Percentiles rank a stretch among this genome's conserved stretches.
Conservation (phyloP, 345 rosid genomes). For the Ceriops decandra region DNA sequence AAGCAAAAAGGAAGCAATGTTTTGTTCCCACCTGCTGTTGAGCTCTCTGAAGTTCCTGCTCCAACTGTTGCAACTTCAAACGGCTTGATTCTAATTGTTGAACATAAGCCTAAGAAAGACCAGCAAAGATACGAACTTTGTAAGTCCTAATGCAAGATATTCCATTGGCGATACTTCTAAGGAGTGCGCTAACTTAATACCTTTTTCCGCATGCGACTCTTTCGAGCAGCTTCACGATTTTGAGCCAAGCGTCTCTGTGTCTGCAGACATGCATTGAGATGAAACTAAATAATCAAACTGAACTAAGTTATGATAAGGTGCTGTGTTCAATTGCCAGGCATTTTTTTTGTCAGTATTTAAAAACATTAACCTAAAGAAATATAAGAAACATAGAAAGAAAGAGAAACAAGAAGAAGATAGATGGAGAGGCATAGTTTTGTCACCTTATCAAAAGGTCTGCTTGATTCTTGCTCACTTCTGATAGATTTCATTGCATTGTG, state of each 20-base stretch:
- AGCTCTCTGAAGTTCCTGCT: conserved; percentile 32
- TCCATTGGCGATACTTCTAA: not conserved
- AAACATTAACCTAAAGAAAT: not conserved
- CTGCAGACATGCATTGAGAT: conserved; percentile 17
- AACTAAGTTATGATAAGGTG: not conserved
- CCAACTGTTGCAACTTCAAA: conserved; percentile 30
- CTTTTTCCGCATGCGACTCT: conserved; percentile 34
- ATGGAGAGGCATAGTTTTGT: conserved; percentile 11
- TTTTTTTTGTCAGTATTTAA: too few species aligned
- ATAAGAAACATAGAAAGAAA: not conserved
- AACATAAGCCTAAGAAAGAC: conserved; percentile 28
- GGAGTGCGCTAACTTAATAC: conserved; percentile 7
- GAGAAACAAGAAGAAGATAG: not conserved
- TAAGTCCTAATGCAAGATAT: not conserved
- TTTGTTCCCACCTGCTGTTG: conserved; percentile 24
- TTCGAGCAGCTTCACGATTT: conserved; percentile 36
- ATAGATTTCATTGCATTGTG: conserved; percentile 46
- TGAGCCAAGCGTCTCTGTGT: conserved; percentile 29
- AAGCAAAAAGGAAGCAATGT: not conserved
- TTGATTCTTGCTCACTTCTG: conserved; percentile 63
- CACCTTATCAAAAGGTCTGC: conserved; percentile 59
- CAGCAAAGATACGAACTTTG: not conserved
- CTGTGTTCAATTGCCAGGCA: too few species aligned
- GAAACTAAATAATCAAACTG: not conserved
- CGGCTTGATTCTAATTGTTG: conserved; percentile 36